phyloP scores from a whole-genome alignment of 352 stramenopile genomes.

The Phytopythium sindhum region DNA sequence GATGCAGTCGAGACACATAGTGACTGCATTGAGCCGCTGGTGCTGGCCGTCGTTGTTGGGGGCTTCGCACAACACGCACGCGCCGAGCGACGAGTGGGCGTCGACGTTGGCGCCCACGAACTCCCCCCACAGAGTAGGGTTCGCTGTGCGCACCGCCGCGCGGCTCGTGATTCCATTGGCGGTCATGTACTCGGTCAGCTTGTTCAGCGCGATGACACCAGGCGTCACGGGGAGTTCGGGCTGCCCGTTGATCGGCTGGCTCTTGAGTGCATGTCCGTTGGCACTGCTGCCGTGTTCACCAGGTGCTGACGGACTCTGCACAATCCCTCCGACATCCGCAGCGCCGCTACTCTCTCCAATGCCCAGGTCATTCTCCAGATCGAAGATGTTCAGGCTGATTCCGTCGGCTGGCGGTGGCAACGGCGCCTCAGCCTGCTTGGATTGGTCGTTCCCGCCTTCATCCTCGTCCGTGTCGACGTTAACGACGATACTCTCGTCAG shows the following conservation, averaged over 20 bases:
- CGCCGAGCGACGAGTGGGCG: slow-evolving; percentile 13
- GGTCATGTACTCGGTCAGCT: slow-evolving; percentile 33
- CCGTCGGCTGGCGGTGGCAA: background rate
- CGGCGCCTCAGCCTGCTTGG: background rate
- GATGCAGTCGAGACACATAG: slow-evolving; percentile 47
- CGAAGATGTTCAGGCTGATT: background rate
- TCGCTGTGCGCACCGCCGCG: slow-evolving; percentile 22
- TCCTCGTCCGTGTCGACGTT: background rate
- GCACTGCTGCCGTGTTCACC: background rate
- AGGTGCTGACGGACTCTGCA: background rate
- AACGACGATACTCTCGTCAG: background rate
- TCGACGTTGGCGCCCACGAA: slow-evolving; percentile 32
- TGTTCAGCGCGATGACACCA: slow-evolving; percentile 11
- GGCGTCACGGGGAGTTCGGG: slow-evolving; percentile 1
- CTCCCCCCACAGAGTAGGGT: slow-evolving; percentile 39
- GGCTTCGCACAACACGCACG: slow-evolving; percentile 36
- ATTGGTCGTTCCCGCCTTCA: background rate
- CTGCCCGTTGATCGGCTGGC: background rate
- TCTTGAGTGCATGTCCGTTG: no score
- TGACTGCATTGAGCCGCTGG: slow-evolving; percentile 49
- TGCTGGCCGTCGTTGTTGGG: slow-evolving; percentile 33
- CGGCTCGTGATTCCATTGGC: slow-evolving; percentile 26
- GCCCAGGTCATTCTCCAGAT: background rate
- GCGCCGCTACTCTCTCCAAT: background rate
- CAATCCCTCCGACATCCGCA: background rate